Percentiles rank a stretch among this genome's conserved stretches.
These are phyloP conservation scores for Starmerella potacharoeniae DNA, from an alignment of 805 yeast species.

Conservation along the genomic window DNA sequence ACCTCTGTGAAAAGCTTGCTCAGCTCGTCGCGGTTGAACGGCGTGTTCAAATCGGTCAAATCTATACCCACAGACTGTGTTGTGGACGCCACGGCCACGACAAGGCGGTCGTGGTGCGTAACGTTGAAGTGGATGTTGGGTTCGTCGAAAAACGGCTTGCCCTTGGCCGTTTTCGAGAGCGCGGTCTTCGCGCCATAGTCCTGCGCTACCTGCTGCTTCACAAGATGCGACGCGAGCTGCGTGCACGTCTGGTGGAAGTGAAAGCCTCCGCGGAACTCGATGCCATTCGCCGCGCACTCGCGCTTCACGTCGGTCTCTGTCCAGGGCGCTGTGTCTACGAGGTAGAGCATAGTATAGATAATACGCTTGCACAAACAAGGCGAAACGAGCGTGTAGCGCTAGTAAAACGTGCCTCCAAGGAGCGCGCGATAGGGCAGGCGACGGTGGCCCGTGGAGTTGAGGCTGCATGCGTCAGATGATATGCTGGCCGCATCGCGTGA, in stretches of 20 bases:
- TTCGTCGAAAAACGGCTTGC: constrained; percentile 18
- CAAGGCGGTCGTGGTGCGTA: constrained; percentile 15
- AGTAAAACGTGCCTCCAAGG: too few relatives aligned
- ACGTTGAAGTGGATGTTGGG: constrained; percentile 13
- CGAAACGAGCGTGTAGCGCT: too few relatives aligned
- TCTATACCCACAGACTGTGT: constrained; percentile 21
- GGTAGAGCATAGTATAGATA: constrained; percentile 8
- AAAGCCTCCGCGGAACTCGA: constrained; percentile 9
- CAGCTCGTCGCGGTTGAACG: constrained; percentile 13
- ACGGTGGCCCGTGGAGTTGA: background rate
- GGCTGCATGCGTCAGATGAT: background rate
- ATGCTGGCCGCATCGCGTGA: background rate
- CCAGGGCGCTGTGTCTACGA: constrained; percentile 16
- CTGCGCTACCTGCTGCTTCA: constrained; percentile 11
- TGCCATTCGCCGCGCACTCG: constrained; percentile 6
- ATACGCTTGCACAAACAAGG: too few relatives aligned
- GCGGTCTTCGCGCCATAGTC: constrained; percentile 3
- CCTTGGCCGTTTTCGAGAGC: constrained; percentile 2
- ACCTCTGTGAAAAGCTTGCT: constrained; percentile 5
- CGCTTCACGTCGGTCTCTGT: constrained; percentile 4
- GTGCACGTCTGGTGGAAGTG: constrained; percentile 9
- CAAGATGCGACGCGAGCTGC: constrained; percentile 12
- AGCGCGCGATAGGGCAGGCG: background rate
- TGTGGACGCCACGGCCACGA: constrained; percentile 16
- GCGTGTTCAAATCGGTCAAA: constrained; percentile 10